Base-by-base conservation (phyloP, 768 basidiomycete genomes). In the Termitomyces sp. region DNA sequence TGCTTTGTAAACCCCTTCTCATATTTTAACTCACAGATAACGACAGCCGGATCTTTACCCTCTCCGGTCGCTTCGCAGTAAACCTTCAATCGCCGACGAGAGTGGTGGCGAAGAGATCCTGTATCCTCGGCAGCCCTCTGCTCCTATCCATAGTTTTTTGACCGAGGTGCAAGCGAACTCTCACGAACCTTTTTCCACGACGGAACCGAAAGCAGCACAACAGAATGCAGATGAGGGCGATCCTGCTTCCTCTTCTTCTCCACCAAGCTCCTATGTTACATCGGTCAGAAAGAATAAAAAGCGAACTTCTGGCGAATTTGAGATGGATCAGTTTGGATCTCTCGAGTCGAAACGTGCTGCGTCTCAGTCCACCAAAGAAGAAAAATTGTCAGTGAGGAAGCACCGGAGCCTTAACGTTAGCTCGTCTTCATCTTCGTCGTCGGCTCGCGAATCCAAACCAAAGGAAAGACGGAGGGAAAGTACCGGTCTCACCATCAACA, bases 31-130 rank as follows among this genome's bases (percentile, higher is more conserved):
- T 64, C 35, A 63, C 28, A 26, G 7, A 40, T 54, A 46, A 50
- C 55, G 26, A 43, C 65, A 87, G 82, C 70, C 70, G 36, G 79
- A 83, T 51, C 63, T 80, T 43, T 75, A 78, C 51, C 70, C 75
- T 8, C 69, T 79, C 36, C 82, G 82, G 8, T 70, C 82, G 12
- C 72, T 89, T 55, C 84, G 88, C 48, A 68, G 75, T 48, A 80
- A 81, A 35, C 83, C 83, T 58, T 93, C 91, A 0, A 79, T 84
- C 59, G 82, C 89, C 8, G 88, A 90, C 63, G 92, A 93, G 72
- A 93, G 91, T 66, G 92, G 92, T 5, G 91, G 92, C 44, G 92
- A 94, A 72, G 92, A 94, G 71, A 93, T 94, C 60, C 74, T 94
- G 30, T 94, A 94, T 71, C 91, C 91, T 43, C 87, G 91, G 58